phyloP scores from a whole-genome alignment of 2,329 filamentous ascomycete genomes.

The Aureobasidium sp. region DNA sequence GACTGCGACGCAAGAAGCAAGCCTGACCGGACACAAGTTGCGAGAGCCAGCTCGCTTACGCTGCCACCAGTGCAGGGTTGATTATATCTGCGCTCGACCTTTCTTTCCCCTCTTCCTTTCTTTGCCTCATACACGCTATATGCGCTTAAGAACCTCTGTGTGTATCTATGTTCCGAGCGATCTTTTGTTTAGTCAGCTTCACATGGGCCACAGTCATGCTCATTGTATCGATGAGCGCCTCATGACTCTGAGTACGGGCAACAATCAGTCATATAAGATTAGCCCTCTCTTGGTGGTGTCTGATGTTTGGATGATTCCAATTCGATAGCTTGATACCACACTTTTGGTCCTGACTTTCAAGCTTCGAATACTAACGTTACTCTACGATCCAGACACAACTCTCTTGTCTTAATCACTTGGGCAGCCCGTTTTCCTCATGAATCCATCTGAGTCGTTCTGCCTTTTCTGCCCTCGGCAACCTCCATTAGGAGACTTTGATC shows the following conservation, averaged over 20 bases:
- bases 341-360: background rate
- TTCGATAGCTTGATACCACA: background rate
- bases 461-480: constrained; percentile 4
- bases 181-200: constrained; percentile 1
- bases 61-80: background rate
- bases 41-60: background rate
- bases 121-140: background rate
- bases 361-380: background rate
- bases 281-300: background rate
- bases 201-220: constrained; percentile 7
- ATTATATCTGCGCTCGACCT: background rate
- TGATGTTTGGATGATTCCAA: background rate
- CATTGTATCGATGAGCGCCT: background rate
- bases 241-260: background rate
- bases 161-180: constrained; percentile 2
- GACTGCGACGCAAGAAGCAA: background rate
- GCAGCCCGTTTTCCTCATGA: background rate
- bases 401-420: background rate
- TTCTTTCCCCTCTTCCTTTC: background rate
- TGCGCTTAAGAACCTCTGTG: background rate
- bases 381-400: constrained; percentile 4
- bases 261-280: constrained; percentile 5
- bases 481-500: background rate
- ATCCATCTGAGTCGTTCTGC: background rate
- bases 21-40: background rate